A percentile compares a stretch with the other conserved stretches of the same genome.
Evolutionary conservation across 2,329 filamentous ascomycete species (phyloP).

Genomic region (Calycina herbarum): DNA sequence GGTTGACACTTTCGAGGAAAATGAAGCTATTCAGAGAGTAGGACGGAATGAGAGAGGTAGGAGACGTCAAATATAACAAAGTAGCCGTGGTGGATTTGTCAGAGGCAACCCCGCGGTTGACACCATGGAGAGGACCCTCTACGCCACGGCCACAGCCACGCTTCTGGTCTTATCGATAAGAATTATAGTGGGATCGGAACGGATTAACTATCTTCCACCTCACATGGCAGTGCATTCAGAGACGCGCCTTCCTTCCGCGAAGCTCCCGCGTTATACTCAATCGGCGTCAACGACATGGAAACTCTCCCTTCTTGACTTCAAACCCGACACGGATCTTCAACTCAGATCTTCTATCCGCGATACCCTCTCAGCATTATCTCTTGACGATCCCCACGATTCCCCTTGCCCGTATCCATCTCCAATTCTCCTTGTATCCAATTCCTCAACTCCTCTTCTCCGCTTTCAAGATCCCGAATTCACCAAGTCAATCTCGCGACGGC

Average conservation of each 20-base stretch:
- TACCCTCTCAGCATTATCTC: background rate
- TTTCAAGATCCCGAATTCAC: background rate
- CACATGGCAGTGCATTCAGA: too few species aligned
- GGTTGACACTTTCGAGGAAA: background rate
- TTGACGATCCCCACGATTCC: background rate
- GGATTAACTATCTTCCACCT: too few species aligned
- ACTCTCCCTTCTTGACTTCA: background rate
- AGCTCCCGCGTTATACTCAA: background rate
- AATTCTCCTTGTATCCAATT: background rate
- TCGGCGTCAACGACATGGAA: background rate
- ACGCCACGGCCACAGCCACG: background rate
- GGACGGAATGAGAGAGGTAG: too few species aligned
- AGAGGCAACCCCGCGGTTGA: background rate
- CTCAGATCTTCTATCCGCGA: background rate
- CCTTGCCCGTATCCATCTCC: background rate
- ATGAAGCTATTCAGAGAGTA: constrained; percentile 3
- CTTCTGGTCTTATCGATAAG: background rate
- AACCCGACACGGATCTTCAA: background rate
- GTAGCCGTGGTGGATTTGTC: background rate
- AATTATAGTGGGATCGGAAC: too few species aligned
- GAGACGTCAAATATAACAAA: background rate
- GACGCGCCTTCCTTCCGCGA: too few species aligned
- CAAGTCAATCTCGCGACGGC: background rate
- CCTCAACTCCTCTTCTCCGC: background rate
- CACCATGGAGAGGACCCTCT: background rate